Evolutionary conservation across 176 grass and related monocot genomes (phyloP).

Genomic region (Triticum turgidum): DNA sequence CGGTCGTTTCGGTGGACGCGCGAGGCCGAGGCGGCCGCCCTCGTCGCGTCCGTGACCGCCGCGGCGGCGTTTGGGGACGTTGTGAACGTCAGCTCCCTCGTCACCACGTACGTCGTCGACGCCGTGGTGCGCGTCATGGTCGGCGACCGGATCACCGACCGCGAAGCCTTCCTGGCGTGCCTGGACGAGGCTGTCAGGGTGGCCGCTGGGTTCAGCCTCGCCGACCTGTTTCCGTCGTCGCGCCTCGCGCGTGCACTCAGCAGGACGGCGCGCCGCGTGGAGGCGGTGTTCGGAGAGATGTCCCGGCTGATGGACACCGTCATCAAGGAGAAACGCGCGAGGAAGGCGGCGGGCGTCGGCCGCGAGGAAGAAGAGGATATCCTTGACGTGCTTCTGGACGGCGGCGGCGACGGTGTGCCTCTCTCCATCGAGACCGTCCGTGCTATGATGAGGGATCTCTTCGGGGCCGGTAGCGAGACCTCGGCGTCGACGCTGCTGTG

Average conservation of each 20-base stretch:
- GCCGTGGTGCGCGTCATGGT: not conserved
- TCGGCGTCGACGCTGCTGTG: no score
- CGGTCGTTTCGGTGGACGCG: not conserved
- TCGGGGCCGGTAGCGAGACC: no score
- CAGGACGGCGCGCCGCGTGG: not conserved
- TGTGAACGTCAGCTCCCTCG: not conserved
- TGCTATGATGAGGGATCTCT: no score
- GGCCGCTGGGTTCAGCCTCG: not conserved
- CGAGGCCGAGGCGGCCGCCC: not conserved
- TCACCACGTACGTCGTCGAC: not conserved
- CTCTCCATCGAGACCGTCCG: no score
- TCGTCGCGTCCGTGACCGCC: not conserved
- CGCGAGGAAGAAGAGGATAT: not conserved
- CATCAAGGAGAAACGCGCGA: not conserved
- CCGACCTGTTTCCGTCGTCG: slow-evolving; percentile 6
- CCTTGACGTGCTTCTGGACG: not conserved
- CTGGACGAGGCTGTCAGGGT: not conserved
- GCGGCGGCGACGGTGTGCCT: not conserved
- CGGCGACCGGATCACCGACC: not conserved
- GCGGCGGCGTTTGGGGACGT: not conserved
- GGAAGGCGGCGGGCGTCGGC: not conserved
- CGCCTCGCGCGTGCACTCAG: not conserved
- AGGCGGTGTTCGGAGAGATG: not conserved
- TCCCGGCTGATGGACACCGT: not conserved
- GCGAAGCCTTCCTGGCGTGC: not conserved